Conservation (phyloP, 2,329 filamentous ascomycete species). For the Claviceps humidiphila region DNA sequence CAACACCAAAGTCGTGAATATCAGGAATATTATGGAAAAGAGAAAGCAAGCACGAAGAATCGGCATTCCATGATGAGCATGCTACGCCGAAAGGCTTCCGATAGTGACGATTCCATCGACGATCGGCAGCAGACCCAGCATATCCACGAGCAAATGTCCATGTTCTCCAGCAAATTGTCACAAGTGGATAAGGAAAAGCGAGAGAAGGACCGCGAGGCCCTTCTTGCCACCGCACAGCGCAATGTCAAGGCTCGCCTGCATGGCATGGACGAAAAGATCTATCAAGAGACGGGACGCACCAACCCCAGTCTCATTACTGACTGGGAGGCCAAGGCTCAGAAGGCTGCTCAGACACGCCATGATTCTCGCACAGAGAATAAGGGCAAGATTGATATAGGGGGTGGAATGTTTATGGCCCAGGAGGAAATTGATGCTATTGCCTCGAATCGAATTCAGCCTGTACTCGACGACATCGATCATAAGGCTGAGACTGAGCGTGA, state of each 20-base stretch:
- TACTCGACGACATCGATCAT: conserved; percentile 72
- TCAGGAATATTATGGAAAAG: conserved; percentile 63
- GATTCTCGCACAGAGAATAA: conserved; percentile 44
- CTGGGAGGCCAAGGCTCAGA: conserved; percentile 67
- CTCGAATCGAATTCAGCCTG: conserved; percentile 61
- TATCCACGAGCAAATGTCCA: conserved; percentile 67
- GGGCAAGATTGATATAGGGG: conserved; percentile 56
- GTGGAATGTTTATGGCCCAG: conserved; percentile 67
- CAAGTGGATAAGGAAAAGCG: conserved; percentile 63
- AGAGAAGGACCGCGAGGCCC: conserved; percentile 56
- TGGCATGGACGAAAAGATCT: conserved; percentile 71
- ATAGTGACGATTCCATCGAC: conserved; percentile 49
- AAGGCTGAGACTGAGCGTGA: conserved; percentile 62
- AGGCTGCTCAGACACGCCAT: conserved; percentile 52
- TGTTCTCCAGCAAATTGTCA: conserved; percentile 55
- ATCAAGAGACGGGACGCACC: conserved; percentile 60
- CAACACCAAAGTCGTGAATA: conserved; percentile 48
- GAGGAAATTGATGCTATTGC: conserved; percentile 71
- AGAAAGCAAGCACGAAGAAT: conserved; percentile 19
- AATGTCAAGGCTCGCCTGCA: conserved; percentile 73
- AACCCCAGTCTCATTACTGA: conserved; percentile 55
- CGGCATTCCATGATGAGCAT: conserved; percentile 41
- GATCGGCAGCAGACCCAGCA: conserved; percentile 57
- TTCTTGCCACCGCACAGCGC: conserved; percentile 68
- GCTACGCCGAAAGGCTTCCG: conserved; percentile 46